phyloP scores from a whole-genome alignment of 1,284 basidiomycete genomes.

The Sutorius eximius region DNA sequence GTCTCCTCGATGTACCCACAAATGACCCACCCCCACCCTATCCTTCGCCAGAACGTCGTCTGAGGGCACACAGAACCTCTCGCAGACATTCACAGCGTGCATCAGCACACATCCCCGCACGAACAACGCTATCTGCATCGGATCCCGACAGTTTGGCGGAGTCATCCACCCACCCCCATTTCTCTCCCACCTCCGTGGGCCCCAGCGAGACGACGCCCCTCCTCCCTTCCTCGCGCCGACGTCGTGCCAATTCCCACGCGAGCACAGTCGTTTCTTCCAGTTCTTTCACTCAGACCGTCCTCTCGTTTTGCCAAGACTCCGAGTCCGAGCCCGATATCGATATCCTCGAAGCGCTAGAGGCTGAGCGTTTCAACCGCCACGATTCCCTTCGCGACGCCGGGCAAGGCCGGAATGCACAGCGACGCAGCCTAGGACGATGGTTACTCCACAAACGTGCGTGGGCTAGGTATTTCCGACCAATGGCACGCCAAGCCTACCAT shows the following conservation, averaged over 20 bases:
- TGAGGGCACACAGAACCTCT: constrained; percentile 35
- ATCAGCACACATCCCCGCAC: constrained; percentile 25
- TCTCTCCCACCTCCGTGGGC: constrained; percentile 21
- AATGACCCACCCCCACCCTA: constrained; percentile 68
- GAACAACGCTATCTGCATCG: constrained; percentile 35
- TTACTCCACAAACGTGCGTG: constrained; percentile 39
- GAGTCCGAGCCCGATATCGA: constrained; percentile 45
- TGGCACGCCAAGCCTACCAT: constrained; percentile 56
- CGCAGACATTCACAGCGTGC: constrained; percentile 36
- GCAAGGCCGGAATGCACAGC: constrained; percentile 15
- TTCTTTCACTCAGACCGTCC: constrained; percentile 63
- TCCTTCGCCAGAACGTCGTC: constrained; percentile 53
- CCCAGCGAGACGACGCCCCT: constrained; percentile 46
- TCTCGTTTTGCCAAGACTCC: constrained; percentile 57
- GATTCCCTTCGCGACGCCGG: constrained; percentile 5
- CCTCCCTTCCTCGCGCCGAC: constrained; percentile 36
- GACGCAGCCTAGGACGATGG: constrained; percentile 11
- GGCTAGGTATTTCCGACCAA: constrained; percentile 62
- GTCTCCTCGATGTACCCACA: constrained; percentile 19
- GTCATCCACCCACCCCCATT: constrained; percentile 12
- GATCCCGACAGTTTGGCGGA: constrained; percentile 35
- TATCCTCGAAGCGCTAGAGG: constrained; percentile 35
- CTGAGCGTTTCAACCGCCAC: constrained; percentile 6
- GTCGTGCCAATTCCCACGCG: constrained; percentile 55
- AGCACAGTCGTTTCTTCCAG: constrained; percentile 48